Evolutionary conservation across 1,284 basidiomycete genomes (phyloP), one percentile per base, ranked within the genome.

Genomic region (Hortiboletus rubellus): DNA sequence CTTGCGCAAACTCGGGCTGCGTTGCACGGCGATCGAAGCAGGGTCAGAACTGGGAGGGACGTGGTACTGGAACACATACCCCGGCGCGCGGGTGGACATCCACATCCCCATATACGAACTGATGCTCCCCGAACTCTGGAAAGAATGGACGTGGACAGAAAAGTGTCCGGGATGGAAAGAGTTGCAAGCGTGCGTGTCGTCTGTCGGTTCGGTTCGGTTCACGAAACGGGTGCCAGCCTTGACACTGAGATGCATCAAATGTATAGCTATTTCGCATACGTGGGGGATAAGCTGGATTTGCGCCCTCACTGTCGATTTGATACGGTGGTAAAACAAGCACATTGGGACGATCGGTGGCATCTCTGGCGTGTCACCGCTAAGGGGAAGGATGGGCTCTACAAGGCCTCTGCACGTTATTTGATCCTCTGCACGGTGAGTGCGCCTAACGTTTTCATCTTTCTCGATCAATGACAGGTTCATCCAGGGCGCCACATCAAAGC

Each of bases 101-200:
- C n/a, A 38, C 2, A 49, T 65, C 3, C 64, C 64, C 2, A 12
- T 40, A 18, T 65, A 67, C 37, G 63, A 66, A 43, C 14, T 61
- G 0, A 7, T 50, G 1, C n/a, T 56, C 3, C 65, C 65, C 8
- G 58, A 66, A 9, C 33, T 68, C 3, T 65, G 63, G 64, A 50
- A 58, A n/a, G 63, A 45, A 1, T 66, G 65, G 63, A 54, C 55
- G 1, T 65, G 66, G 64, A 45, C 66, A 5, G 60, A 73, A 40
- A 65, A 53, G 24, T 60, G 45, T 10, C 65, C 60, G 0, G 40
- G 53, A 30, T 41, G 42, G 34, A 12, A 51, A 17, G 63, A 65
- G 9, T 2, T 65, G 3, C 53, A 65, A 44, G 43, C 50, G 59
- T 60, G 36, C 12, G 50, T 57, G 14, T 33, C 5, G 5, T 15